Conservation (phyloP, 768 basidiomycete species). For the Coprinopsis sp. region DNA sequence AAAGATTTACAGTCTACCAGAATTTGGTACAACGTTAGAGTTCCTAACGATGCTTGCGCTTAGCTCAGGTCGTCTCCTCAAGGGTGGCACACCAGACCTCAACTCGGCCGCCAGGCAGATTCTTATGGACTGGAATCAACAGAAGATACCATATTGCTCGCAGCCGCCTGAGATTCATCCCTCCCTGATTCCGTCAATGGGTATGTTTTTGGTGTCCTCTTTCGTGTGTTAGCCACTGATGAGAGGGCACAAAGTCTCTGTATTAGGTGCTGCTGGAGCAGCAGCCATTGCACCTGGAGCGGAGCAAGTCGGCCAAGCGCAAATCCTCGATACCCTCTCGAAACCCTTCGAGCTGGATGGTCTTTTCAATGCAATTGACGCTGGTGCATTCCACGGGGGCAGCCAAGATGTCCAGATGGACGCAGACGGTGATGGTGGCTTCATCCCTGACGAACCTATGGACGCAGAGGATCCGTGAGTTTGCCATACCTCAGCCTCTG, state of each 20-base stretch:
- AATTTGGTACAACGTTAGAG: slow-evolving; percentile 65
- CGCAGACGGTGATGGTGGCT: slow-evolving; percentile 39
- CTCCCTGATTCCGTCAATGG: slow-evolving; percentile 58
- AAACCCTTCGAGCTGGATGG: slow-evolving; percentile 79
- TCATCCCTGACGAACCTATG: slow-evolving; percentile 42
- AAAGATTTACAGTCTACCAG: slow-evolving; percentile 82
- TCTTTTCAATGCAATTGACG: slow-evolving; percentile 76
- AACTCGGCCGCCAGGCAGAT: slow-evolving; percentile 78
- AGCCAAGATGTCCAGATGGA: slow-evolving; percentile 40
- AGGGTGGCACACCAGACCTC: slow-evolving; percentile 91
- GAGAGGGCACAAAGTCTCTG: neutral
- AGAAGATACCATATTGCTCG: slow-evolving; percentile 90
- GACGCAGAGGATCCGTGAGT: slow-evolving; percentile 38
- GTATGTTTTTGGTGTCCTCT: slow-evolving; percentile 19
- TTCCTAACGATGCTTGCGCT: slow-evolving; percentile 90
- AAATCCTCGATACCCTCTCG: slow-evolving; percentile 66
- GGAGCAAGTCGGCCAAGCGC: slow-evolving; percentile 75
- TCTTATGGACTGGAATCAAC: slow-evolving; percentile 90
- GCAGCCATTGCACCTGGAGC: slow-evolving; percentile 60
- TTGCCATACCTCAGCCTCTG: slow-evolving; percentile 11
- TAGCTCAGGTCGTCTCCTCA: slow-evolving; percentile 75
- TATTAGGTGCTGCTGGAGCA: slow-evolving; percentile 16
- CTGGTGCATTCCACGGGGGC: slow-evolving; percentile 63
- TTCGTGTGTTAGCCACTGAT: neutral
- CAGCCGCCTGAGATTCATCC: slow-evolving; percentile 75